phyloP scores from a whole-genome alignment of 352 stramenopile genomes.

The Paralagenidium karlingii region DNA sequence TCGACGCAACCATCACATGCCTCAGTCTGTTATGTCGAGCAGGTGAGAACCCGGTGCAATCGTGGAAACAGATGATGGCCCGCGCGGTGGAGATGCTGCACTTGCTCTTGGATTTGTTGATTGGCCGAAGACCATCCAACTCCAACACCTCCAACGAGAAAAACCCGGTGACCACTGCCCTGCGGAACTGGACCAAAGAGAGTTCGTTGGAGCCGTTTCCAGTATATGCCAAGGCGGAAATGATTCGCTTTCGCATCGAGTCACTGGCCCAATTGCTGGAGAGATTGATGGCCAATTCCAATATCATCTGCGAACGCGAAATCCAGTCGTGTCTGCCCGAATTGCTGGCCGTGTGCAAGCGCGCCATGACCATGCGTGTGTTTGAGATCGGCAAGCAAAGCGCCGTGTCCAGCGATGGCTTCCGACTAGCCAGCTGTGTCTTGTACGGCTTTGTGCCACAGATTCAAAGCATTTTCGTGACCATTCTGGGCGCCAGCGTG shows the following conservation, averaged over 20 bases:
- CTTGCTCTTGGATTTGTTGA: slow-evolving; percentile 47
- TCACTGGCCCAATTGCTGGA: too few relatives aligned
- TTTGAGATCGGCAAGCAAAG: slow-evolving; percentile 73
- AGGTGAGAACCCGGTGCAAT: slow-evolving; percentile 31
- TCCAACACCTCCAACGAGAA: too few relatives aligned
- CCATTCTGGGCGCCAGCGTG: slow-evolving; percentile 20
- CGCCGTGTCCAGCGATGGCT: slow-evolving; percentile 65
- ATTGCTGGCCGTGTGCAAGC: slow-evolving; percentile 33
- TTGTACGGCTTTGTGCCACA: slow-evolving; percentile 52
- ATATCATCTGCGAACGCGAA: slow-evolving; percentile 64
- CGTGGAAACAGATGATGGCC: slow-evolving; percentile 56
- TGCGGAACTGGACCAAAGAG: too few relatives aligned
- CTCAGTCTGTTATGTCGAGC: neutral
- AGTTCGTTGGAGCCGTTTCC: too few relatives aligned
- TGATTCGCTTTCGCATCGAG: too few relatives aligned
- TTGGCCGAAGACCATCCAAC: too few relatives aligned
- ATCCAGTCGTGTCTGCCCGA: slow-evolving; percentile 47
- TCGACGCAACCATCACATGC: too few relatives aligned
- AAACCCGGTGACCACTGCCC: too few relatives aligned
- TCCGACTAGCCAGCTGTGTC: slow-evolving; percentile 48
- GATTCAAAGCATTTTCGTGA: slow-evolving; percentile 30
- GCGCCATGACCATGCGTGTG: slow-evolving; percentile 49
- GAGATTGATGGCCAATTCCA: too few relatives aligned
- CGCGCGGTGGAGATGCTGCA: slow-evolving; percentile 46
- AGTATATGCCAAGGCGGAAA: too few relatives aligned